Evolutionary conservation across 768 basidiomycete species (phyloP).

Genomic region (Agrocybe praecox): DNA sequence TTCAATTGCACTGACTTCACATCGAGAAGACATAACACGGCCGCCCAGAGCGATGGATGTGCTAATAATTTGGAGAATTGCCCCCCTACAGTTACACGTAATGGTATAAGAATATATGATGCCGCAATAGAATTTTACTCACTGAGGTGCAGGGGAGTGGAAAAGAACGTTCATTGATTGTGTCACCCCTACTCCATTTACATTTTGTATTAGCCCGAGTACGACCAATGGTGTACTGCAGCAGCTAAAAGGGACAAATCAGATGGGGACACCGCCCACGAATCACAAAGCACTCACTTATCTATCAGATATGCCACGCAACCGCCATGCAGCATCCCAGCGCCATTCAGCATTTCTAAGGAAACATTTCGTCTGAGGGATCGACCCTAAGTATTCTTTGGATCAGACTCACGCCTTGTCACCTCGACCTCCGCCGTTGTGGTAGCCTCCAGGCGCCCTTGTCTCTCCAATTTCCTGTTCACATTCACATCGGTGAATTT

Average conservation of each 20-base stretch:
- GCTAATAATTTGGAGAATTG: constrained; percentile 58
- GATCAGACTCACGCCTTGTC: constrained; percentile 50
- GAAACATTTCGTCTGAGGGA: neutral
- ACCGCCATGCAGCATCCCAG: constrained; percentile 77
- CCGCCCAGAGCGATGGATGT: constrained; percentile 70
- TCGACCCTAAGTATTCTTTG: neutral
- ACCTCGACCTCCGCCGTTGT: constrained; percentile 66
- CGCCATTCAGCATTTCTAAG: constrained; percentile 74
- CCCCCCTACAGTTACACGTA: constrained; percentile 43
- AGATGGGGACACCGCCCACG: neutral
- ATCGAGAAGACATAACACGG: constrained; percentile 69
- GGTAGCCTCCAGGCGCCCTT: constrained; percentile 58
- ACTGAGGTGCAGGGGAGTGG: constrained; percentile 69
- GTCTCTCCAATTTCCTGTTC: constrained; percentile 44
- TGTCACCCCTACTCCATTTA: constrained; percentile 76
- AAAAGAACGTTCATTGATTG: constrained; percentile 71
- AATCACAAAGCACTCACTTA: constrained; percentile 46
- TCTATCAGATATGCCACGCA: constrained; percentile 75
- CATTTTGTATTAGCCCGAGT: constrained; percentile 58
- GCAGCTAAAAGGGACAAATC: constrained; percentile 45
- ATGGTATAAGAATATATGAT: no score
- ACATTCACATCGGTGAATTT: constrained; percentile 63
- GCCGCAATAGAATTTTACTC: constrained; percentile 26
- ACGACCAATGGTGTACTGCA: constrained; percentile 70
- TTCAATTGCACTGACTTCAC: constrained; percentile 51